A percentile compares a stretch with the other conserved stretches of the same genome.
These are phyloP conservation scores for Geranomyces michiganensis DNA, from an alignment of 192 early-diverging fungal genomes.

Conservation along the genomic window DNA sequence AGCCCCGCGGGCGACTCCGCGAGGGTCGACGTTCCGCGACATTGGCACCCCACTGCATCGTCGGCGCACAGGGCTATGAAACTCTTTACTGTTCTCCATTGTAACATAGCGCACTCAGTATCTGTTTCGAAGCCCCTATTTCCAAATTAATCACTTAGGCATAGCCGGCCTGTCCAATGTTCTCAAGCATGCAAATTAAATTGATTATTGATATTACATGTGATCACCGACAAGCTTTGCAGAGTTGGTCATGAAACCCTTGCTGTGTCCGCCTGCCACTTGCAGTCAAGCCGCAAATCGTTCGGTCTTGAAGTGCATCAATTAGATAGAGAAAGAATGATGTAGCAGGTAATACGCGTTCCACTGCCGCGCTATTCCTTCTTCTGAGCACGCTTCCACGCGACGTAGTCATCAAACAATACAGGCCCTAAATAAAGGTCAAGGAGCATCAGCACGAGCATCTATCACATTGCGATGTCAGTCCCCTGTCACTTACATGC, in stretches of 20 bases:
- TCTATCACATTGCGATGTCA: background rate
- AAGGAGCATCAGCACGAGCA: background rate
- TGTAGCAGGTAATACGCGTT: background rate
- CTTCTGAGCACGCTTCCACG: slow-evolving; percentile 48
- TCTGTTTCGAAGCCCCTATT: no score
- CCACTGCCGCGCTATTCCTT: slow-evolving; percentile 9
- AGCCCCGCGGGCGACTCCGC: background rate
- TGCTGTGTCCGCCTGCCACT: no score
- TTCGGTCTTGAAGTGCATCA: no score
- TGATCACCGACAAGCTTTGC: no score
- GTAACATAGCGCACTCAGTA: no score
- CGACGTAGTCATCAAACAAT: slow-evolving; percentile 68
- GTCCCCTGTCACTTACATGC: slow-evolving; percentile 56
- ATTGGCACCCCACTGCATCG: slow-evolving; percentile 36
- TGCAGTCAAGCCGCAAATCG: no score
- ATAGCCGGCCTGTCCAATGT: no score
- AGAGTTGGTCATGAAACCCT: no score
- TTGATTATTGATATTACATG: no score
- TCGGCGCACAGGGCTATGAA: slow-evolving; percentile 29
- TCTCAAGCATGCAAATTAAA: no score
- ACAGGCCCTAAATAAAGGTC: slow-evolving; percentile 64
- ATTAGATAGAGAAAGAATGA: background rate
- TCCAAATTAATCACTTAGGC: no score
- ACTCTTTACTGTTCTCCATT: no score
- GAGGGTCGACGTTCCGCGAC: slow-evolving; percentile 22